Evolutionary conservation across 805 yeast genomes (phyloP).

Genomic region (Kodamaea hsintzibuensis): DNA sequence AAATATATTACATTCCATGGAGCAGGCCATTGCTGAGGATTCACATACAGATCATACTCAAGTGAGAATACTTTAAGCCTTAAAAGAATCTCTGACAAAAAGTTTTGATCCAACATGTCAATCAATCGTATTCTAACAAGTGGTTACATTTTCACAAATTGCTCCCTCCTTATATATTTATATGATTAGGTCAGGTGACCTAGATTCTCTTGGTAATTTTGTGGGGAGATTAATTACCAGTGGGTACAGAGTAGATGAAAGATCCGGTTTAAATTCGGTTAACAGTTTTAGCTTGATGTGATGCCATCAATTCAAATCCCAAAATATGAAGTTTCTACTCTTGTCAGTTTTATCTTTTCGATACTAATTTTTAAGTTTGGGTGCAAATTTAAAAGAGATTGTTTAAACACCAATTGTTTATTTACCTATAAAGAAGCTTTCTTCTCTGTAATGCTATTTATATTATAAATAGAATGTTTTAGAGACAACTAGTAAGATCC

Average conservation of each 20-base stretch:
- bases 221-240: background rate
- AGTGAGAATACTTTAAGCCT: background rate
- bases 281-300: too few species aligned
- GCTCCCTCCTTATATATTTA: background rate
- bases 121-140: background rate
- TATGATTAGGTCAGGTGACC: background rate
- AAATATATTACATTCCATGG: conserved; percentile 15
- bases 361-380: background rate
- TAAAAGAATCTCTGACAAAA: background rate
- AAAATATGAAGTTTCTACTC: too few species aligned
- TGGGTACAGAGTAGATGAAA: background rate
- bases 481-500: too few species aligned
- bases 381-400: background rate
- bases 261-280: background rate
- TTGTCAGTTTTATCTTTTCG: too few species aligned
- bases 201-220: background rate
- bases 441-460: too few species aligned
- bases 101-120: background rate
- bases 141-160: background rate
- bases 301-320: too few species aligned
- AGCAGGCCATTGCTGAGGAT: conserved; percentile 2
- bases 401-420: background rate
- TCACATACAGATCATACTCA: conserved; percentile 4
- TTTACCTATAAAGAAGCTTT: too few species aligned
- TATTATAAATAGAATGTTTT: too few species aligned